phyloP scores from a whole-genome alignment of 73 alveolate species.

The Blepharisma japonicum region DNA sequence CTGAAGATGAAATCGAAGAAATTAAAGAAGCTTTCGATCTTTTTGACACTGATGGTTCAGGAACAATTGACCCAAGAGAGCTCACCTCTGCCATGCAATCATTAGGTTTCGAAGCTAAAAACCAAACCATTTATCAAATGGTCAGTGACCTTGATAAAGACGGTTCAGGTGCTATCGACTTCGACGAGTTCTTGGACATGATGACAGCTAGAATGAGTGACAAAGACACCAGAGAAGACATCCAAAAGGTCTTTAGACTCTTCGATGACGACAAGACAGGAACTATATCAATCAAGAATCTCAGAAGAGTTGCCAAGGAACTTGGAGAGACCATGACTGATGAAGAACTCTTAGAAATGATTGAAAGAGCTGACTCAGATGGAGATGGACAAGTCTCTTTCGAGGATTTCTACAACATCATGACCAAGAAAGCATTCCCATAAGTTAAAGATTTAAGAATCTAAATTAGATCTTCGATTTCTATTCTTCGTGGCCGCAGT shows the following conservation, averaged over 20 bases:
- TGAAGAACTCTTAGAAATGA: conserved; percentile 92
- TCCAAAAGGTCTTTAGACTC: conserved; percentile 67
- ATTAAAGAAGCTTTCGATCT: conserved; percentile 93
- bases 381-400: conserved; percentile 30
- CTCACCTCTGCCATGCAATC: conserved; percentile 89
- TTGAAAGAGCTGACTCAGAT: conserved; percentile 79
- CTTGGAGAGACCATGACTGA: conserved; percentile 93
- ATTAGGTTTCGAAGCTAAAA: conserved; percentile 92
- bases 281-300: conserved; percentile 72
- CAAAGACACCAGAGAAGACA: conserved; percentile 81
- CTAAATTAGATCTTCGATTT: too few species aligned
- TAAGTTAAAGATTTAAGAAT: too few species aligned
- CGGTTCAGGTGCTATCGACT: conserved; percentile 86
- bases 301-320: conserved; percentile 86
- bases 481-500: too few species aligned
- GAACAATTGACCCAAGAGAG: conserved; percentile 89
- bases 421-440: too few species aligned
- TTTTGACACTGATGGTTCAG: conserved; percentile 72
- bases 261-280: conserved; percentile 59
- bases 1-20: conserved; percentile 90
- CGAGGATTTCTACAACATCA: too few species aligned
- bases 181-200: conserved; percentile 87
- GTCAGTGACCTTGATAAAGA: conserved; percentile 78
- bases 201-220: conserved; percentile 93
- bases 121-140: conserved; percentile 82